These are phyloP conservation scores for Calonectria montana DNA, from an alignment of 2,329 filamentous ascomycete species.

Conservation along the genomic window DNA sequence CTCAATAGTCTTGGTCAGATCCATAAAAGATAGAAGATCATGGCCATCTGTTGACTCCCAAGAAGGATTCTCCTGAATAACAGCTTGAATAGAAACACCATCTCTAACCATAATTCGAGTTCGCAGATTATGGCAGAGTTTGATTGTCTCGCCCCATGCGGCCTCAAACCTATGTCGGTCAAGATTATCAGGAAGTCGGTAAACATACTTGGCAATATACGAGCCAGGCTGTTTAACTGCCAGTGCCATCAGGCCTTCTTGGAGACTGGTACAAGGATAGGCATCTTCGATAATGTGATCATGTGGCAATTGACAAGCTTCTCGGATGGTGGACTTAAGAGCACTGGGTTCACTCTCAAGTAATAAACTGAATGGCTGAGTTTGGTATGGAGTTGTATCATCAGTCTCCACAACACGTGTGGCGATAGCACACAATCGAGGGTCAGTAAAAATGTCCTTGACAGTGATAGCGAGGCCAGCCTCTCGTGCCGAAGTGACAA, in stretches of 20 bases:
- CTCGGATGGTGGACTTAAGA: not conserved
- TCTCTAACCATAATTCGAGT: not conserved
- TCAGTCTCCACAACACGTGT: not conserved
- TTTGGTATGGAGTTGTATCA: not conserved
- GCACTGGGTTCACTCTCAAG: not conserved
- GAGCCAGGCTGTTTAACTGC: slow-evolving; percentile 17
- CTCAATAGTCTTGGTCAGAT: not conserved
- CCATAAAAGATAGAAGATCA: not conserved
- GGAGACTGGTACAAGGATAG: slow-evolving; percentile 50
- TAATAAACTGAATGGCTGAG: not conserved
- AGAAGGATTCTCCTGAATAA: not conserved
- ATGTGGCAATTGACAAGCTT: not conserved
- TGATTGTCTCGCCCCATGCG: not conserved
- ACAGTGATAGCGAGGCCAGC: not conserved
- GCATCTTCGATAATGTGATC: slow-evolving; percentile 42
- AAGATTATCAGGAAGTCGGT: not conserved
- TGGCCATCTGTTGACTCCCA: not conserved
- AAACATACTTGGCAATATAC: slow-evolving; percentile 19
- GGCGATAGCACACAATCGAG: not conserved
- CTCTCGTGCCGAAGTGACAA: slow-evolving; percentile 14
- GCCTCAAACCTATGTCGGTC: not conserved
- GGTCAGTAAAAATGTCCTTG: slow-evolving; percentile 18
- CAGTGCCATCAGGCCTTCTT: slow-evolving; percentile 48
- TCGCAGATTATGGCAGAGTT: not conserved
- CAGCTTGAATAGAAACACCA: not conserved